Evolutionary conservation across 768 basidiomycete species (phyloP).

Genomic region (Suillus subalutaceus): DNA sequence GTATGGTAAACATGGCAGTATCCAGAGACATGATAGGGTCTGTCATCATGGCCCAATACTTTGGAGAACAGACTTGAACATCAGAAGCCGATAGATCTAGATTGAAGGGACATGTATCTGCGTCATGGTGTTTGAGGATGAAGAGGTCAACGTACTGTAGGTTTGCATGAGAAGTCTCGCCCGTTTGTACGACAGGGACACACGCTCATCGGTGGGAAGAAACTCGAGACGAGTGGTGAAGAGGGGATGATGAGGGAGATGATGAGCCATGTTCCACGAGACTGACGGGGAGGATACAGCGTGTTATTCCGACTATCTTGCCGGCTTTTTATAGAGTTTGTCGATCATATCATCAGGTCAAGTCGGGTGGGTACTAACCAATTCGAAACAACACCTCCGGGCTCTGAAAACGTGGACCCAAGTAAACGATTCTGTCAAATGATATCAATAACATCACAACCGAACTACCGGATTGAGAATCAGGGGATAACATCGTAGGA

Average conservation of each 20-base stretch:
- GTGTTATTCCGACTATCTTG: conserved; percentile 20
- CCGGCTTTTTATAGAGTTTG: conserved; percentile 23
- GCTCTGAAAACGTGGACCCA: conserved; percentile 14
- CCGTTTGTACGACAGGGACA: conserved; percentile 52
- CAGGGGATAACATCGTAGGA: conserved; percentile 17
- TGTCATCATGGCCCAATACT: conserved; percentile 56
- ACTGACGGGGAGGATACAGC: conserved; percentile 12
- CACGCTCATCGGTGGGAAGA: conserved; percentile 47
- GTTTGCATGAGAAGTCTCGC: conserved; percentile 52
- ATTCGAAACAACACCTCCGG: conserved; percentile 14
- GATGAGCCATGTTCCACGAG: conserved; percentile 13
- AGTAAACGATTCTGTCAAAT: conserved; percentile 16
- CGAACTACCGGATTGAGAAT: conserved; percentile 21
- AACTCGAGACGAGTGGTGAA: conserved; percentile 48
- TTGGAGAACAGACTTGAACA: conserved; percentile 49
- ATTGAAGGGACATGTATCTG: not conserved
- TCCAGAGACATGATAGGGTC: conserved; percentile 56
- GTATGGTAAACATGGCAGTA: conserved; percentile 54
- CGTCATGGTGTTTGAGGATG: not conserved
- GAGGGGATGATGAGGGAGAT: conserved; percentile 41
- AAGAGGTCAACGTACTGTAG: conserved; percentile 40
- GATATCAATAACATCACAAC: conserved; percentile 21
- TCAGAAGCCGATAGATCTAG: conserved; percentile 43
- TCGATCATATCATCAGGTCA: conserved; percentile 17
- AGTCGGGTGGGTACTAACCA: conserved; percentile 17